A percentile compares a stretch with the other conserved stretches of the same genome.
phyloP scores from a whole-genome alignment of 139 green algal species.

The Volvox africanus region DNA sequence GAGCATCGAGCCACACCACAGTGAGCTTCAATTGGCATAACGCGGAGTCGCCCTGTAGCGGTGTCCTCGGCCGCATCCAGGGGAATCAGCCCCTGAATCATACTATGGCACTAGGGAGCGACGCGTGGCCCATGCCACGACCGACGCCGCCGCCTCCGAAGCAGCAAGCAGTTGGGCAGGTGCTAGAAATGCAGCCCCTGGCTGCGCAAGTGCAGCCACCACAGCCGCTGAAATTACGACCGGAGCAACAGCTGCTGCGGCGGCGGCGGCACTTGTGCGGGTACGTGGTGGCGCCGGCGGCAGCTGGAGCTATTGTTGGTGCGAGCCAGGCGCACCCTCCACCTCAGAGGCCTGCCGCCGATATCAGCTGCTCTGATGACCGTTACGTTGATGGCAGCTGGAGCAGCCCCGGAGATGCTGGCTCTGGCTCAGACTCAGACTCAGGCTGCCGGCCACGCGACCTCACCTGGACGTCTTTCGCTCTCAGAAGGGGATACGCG shows the following conservation, averaged over 20 bases:
- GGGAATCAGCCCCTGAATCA: not conserved
- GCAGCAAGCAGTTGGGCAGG: not conserved
- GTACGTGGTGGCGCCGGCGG: not conserved
- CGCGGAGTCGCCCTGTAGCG: not conserved
- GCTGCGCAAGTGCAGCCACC: not conserved
- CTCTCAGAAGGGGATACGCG: not conserved
- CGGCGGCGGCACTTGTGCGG: no score
- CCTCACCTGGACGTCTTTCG: not conserved
- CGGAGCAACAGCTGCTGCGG: not conserved
- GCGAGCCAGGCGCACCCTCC: not conserved
- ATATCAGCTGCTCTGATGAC: not conserved
- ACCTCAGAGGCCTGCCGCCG: not conserved
- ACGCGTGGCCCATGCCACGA: not conserved
- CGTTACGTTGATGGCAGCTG: not conserved
- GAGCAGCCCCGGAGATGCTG: not conserved
- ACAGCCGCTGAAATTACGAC: not conserved
- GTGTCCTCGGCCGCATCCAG: not conserved
- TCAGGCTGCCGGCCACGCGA: not conserved
- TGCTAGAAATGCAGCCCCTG: not conserved
- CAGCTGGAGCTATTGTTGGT: not conserved
- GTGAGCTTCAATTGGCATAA: constrained; percentile 19
- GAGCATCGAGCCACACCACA: not conserved
- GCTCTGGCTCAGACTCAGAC: not conserved
- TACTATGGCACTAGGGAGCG: not conserved
- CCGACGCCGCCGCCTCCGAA: not conserved